Conservation (phyloP, 192 early-diverging fungal species). For the Rhizophagus clarus region DNA sequence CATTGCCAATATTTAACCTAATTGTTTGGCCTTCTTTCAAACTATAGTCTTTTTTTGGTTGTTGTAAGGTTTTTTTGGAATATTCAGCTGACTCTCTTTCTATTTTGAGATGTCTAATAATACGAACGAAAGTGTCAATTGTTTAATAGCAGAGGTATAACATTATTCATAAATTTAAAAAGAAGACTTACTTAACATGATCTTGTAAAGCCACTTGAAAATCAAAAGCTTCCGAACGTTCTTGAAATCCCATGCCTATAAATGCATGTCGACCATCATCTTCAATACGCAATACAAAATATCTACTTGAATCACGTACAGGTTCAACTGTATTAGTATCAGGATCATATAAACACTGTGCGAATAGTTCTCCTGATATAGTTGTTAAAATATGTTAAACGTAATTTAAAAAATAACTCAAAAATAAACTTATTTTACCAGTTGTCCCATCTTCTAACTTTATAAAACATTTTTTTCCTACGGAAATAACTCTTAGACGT, state of each 20-base stretch:
- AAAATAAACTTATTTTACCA: conserved; percentile 29
- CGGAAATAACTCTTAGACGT: conserved; percentile 69
- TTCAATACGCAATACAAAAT: conserved; percentile 84
- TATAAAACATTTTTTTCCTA: conserved; percentile 68
- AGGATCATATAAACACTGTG: conserved; percentile 72
- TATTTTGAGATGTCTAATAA: conserved; percentile 51
- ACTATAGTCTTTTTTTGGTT: conserved; percentile 74
- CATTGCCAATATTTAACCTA: conserved; percentile 69
- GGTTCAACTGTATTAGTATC: conserved; percentile 71
- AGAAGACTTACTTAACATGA: conserved; percentile 66
- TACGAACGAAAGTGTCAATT: neutral
- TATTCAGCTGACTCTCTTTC: conserved; percentile 47
- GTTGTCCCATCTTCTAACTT: conserved; percentile 70
- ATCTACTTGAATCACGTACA: conserved; percentile 81
- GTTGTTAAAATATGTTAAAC: neutral
- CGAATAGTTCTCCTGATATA: conserved; percentile 76
- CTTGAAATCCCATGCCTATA: conserved; percentile 84
- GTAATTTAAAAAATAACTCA: neutral
- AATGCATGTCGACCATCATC: conserved; percentile 78
- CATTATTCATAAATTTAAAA: neutral
- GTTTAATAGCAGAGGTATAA: neutral
- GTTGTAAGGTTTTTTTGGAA: conserved; percentile 36
- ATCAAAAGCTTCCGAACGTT: conserved; percentile 83
- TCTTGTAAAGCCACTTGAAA: conserved; percentile 91
- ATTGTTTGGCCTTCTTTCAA: conserved; percentile 82